phyloP scores from a whole-genome alignment of 2,329 filamentous ascomycete species.

The Teratosphaeria nubilosa region DNA sequence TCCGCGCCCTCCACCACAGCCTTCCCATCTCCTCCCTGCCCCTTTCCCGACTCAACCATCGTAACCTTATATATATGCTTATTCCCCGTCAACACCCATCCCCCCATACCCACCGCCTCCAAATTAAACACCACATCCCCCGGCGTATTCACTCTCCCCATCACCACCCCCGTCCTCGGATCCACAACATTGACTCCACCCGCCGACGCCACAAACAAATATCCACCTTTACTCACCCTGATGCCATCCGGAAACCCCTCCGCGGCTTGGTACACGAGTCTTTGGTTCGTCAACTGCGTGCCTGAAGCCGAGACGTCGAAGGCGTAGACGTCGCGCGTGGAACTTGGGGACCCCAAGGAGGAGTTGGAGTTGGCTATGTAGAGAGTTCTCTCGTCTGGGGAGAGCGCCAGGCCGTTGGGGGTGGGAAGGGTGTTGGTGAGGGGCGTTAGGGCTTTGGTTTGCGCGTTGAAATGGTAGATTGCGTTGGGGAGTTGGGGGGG shows the following conservation, averaged over 20 bases:
- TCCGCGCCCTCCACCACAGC: background rate
- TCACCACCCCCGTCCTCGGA: conserved; percentile 23
- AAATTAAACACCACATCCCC: conserved; percentile 17
- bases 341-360: conserved; percentile 2
- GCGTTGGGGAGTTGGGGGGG: conserved; percentile 44
- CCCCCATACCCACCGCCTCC: conserved; percentile 9
- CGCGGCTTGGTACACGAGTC: conserved; percentile 28
- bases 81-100: conserved; percentile 14
- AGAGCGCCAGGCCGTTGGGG: conserved; percentile 18
- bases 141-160: conserved; percentile 43
- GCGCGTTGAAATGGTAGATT: conserved; percentile 46
- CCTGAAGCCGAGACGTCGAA: conserved; percentile 10
- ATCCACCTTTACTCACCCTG: conserved; percentile 8
- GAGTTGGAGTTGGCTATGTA: conserved; percentile 19
- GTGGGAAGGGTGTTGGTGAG: conserved; percentile 37
- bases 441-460: conserved; percentile 40
- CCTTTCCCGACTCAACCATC: conserved; percentile 6
- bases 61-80: conserved; percentile 14
- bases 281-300: conserved; percentile 18
- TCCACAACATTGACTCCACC: conserved; percentile 13
- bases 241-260: conserved; percentile 22
- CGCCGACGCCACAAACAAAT: conserved; percentile 10
- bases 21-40: background rate
- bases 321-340: conserved; percentile 32
- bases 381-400: conserved; percentile 14